A percentile compares a stretch with the other conserved stretches of the same genome.
phyloP scores from a whole-genome alignment of 164 flowering plant species.

The Vitis rupestris region DNA sequence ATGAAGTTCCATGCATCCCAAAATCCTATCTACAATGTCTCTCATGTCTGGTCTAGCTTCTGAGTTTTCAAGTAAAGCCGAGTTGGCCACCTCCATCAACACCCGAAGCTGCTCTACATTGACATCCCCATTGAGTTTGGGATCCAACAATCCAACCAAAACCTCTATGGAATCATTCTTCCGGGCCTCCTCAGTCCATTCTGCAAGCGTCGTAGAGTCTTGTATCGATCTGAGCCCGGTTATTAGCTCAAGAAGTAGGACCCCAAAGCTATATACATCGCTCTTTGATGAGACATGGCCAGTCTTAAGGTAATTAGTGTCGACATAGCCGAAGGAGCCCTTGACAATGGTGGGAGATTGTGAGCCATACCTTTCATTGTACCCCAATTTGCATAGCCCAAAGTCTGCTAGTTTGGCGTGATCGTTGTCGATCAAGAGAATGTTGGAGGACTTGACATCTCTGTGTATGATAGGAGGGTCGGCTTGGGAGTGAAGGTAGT shows the following conservation, averaged over 20 bases:
- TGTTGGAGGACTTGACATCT: conserved; percentile 41
- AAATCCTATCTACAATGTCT: conserved; percentile 20
- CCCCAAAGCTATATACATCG: conserved; percentile 43
- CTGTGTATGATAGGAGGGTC: conserved; percentile 40
- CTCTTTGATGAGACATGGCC: conserved; percentile 33
- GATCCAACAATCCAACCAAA: conserved; percentile 29
- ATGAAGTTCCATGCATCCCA: conserved; percentile 18
- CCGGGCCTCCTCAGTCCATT: conserved; percentile 34
- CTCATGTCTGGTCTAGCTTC: conserved; percentile 38
- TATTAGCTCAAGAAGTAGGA: conserved; percentile 31
- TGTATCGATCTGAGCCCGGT: conserved; percentile 35
- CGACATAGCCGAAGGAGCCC: conserved; percentile 38
- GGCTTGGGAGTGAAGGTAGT: conserved; percentile 34
- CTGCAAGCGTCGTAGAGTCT: conserved; percentile 35
- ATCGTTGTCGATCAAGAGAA: conserved; percentile 26
- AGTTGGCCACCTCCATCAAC: conserved; percentile 32
- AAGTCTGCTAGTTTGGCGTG: conserved; percentile 45
- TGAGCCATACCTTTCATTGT: conserved; percentile 5
- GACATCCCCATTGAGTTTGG: conserved; percentile 33
- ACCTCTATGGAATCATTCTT: conserved; percentile 18
- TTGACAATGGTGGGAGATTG: conserved; percentile 17
- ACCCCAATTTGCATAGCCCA: conserved; percentile 43
- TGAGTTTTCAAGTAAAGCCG: conserved; percentile 24
- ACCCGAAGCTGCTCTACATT: conserved; percentile 21
- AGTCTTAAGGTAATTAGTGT: conserved; percentile 32